Base-by-base conservation (phyloP, 352 stramenopile genomes). In the Pythium guiyangense region DNA sequence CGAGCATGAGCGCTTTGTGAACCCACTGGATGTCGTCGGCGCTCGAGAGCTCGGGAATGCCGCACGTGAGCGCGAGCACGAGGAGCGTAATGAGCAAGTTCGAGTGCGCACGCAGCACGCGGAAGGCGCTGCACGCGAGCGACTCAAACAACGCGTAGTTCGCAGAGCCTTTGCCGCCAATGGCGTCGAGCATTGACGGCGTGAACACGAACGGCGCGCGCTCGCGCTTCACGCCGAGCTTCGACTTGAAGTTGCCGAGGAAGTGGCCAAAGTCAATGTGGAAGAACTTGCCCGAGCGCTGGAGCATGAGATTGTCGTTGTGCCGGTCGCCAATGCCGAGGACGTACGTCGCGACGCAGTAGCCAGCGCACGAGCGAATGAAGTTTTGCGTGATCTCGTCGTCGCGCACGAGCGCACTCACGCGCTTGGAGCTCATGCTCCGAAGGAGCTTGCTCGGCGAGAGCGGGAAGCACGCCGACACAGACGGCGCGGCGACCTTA, bases 201-300 rank as follows among this genome's bases (percentile, higher is more conserved):
- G 93, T 98, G 52, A 98, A 95, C n/a, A 97, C 79, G 55, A 98
- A 98, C 34, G 86, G 85, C 1, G 88, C 81, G 26, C 84, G 82
- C 62, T 98, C 93, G 8, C 92, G 74, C 62, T 96, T 96, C 43
- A 97, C 79, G 10, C 93, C 93, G 15, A 96, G 57, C 59, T 97
- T 97, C 25, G 71, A 88, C 69, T 98, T 98, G 69, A 97, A 98
- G 49, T 98, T 96, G 18, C 92, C 92, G 27, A 98, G 66, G 52
- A 98, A 97, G 62, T 98, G 93, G 1, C 95, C 94, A 63, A 98
- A 98, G 54, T 98, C 95, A 52, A 98, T 98, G 80, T 98, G 95
- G 70, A 98, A 98, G 25, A 98, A 83, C 59, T 95, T 96, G 0
- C 94, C 94, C 6, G 92, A 86, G 18, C 78, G 76, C 62, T 96